Conservation (phyloP, 2,329 filamentous ascomycete species). For the Ceratocystis cacaofunesta region DNA sequence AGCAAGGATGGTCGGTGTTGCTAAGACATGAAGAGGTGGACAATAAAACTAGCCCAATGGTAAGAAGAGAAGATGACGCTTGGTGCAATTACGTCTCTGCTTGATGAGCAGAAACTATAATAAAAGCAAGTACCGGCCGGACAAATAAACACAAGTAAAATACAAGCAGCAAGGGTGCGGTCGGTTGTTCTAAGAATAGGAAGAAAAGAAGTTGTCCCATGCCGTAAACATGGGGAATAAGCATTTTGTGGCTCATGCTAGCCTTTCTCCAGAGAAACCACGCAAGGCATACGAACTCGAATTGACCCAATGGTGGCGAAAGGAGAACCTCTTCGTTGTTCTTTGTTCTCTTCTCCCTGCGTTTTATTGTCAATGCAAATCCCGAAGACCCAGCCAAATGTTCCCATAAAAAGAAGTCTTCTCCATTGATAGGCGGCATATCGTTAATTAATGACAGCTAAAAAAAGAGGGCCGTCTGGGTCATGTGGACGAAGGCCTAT, state of each 20-base stretch:
- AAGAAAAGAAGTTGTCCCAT: neutral
- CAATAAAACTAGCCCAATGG: neutral
- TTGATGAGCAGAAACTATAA: neutral
- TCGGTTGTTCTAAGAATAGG: neutral
- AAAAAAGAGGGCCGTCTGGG: neutral
- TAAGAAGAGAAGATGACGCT: neutral
- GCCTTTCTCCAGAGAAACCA: neutral
- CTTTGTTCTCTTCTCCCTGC: neutral
- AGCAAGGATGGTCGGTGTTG: too few species aligned
- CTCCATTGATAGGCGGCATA: neutral
- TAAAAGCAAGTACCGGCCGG: neutral
- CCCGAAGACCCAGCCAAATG: neutral
- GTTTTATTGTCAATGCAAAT: neutral
- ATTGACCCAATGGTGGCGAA: neutral
- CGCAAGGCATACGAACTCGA: neutral
- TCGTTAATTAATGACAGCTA: neutral
- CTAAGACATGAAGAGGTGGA: neutral
- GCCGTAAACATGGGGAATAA: neutral
- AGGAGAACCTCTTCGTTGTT: neutral
- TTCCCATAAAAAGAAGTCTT: neutral
- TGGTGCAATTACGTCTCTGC: neutral
- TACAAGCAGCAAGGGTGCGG: neutral
- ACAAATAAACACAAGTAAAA: neutral
- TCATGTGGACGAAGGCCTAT: neutral
- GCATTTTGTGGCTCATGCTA: neutral